Evolutionary conservation across 2,329 filamentous ascomycete genomes (phyloP).

Genomic region (Penicillium glabrum): DNA sequence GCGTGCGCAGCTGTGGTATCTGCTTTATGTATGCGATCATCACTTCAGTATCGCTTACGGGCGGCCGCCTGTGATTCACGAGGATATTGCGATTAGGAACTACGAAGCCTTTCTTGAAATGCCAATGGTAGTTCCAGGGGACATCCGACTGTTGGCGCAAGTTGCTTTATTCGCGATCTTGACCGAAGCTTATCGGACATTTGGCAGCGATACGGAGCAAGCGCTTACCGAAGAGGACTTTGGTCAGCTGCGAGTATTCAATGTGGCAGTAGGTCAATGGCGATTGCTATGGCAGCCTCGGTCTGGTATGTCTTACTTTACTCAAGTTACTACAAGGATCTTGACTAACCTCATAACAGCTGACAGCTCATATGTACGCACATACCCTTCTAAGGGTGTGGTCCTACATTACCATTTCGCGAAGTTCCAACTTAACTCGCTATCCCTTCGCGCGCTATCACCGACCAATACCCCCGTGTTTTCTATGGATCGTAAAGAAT

Average conservation of each 20-base stretch:
- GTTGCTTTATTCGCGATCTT: slow-evolving; percentile 60
- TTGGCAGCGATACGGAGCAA: slow-evolving; percentile 57
- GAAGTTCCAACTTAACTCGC: slow-evolving; percentile 53
- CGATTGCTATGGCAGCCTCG: slow-evolving; percentile 50
- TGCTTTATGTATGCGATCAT: slow-evolving; percentile 65
- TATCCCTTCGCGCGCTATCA: slow-evolving; percentile 42
- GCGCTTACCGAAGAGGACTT: slow-evolving; percentile 53
- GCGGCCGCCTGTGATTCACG: slow-evolving; percentile 58
- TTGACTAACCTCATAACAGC: slow-evolving; percentile 21
- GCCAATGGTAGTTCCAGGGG: slow-evolving; percentile 53
- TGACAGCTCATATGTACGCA: slow-evolving; percentile 48
- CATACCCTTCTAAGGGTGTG: slow-evolving; percentile 52
- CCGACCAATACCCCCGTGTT: slow-evolving; percentile 44
- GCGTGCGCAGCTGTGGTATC: slow-evolving; percentile 61
- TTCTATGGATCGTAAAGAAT: slow-evolving; percentile 46
- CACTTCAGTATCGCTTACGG: slow-evolving; percentile 65
- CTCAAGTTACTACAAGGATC: neutral
- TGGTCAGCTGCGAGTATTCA: slow-evolving; percentile 48
- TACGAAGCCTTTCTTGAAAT: slow-evolving; percentile 58
- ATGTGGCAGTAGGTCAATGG: slow-evolving; percentile 55
- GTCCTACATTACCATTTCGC: slow-evolving; percentile 56
- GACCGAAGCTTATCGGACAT: slow-evolving; percentile 56
- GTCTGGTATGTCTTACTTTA: slow-evolving; percentile 37
- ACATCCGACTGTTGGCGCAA: slow-evolving; percentile 59
- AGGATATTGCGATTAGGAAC: slow-evolving; percentile 58